Evolutionary conservation across 2,329 filamentous ascomycete species (phyloP).

Genomic region (Aspergillus sp.): DNA sequence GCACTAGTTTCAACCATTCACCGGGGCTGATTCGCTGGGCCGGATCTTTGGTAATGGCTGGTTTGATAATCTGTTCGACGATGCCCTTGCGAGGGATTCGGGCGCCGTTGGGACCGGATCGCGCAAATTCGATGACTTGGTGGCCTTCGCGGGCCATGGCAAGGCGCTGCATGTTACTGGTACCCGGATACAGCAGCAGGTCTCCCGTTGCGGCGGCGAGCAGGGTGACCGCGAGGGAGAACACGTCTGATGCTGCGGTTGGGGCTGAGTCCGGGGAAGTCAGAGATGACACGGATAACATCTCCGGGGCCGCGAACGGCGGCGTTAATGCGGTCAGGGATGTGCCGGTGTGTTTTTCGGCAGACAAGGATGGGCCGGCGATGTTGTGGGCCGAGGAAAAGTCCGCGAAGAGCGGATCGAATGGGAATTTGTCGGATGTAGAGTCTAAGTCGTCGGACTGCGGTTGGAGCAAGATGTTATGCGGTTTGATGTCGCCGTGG

Average conservation of each 20-base stretch:
- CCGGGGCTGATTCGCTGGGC: conserved; percentile 29
- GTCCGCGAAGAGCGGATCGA: conserved; percentile 44
- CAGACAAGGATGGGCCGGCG: conserved; percentile 6
- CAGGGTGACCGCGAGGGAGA: conserved; percentile 47
- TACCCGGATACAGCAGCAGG: conserved; percentile 42
- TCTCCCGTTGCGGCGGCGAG: conserved; percentile 47
- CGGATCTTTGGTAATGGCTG: conserved; percentile 41
- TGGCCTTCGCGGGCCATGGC: conserved; percentile 47
- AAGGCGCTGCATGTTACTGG: conserved; percentile 40
- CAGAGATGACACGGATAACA: conserved; percentile 38
- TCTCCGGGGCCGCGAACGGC: conserved; percentile 47
- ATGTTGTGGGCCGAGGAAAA: conserved; percentile 43
- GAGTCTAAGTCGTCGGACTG: conserved; percentile 6
- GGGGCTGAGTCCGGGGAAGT: conserved; percentile 33
- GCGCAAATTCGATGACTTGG: conserved; percentile 41
- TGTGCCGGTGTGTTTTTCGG: conserved; percentile 16
- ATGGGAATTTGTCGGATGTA: conserved; percentile 28
- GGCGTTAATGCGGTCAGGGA: conserved; percentile 43
- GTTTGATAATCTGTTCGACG: conserved; percentile 40
- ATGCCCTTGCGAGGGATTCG: conserved; percentile 42
- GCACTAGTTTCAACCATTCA: conserved; percentile 32
- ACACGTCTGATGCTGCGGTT: conserved; percentile 45
- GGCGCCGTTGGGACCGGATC: conserved; percentile 36
- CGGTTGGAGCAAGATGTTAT: conserved; percentile 43
- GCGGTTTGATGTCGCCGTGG: conserved; percentile 51